These are phyloP conservation scores for Aspergillus aculeatinus DNA, from an alignment of 2,329 filamentous ascomycete genomes.

Conservation along the genomic window DNA sequence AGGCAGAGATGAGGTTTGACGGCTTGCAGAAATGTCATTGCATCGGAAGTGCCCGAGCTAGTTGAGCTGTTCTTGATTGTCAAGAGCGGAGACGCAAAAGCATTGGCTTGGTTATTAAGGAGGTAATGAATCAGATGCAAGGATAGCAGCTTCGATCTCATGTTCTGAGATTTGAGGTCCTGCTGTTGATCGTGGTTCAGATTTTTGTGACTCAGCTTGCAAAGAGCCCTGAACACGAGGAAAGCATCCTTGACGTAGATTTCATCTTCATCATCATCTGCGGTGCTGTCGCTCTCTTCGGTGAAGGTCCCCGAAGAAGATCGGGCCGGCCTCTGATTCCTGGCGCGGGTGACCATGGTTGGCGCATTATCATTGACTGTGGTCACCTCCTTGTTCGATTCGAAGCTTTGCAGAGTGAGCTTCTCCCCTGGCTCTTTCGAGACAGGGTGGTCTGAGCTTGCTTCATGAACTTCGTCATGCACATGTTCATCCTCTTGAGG, in stretches of 20 bases:
- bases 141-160: conserved; percentile 95
- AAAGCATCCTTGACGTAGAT: conserved; percentile 97
- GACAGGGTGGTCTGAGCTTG: conserved; percentile 43
- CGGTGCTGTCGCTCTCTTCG: conserved; percentile 38
- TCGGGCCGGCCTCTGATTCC: conserved; percentile 49
- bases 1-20: conserved; percentile 96
- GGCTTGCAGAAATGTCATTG: conserved; percentile 88
- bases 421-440: conserved; percentile 58
- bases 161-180: conserved; percentile 88
- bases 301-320: conserved; percentile 37
- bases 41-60: conserved; percentile 73
- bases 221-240: conserved; percentile 94
- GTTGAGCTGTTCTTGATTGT: conserved; percentile 89
- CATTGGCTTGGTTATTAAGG: conserved; percentile 85
- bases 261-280: conserved; percentile 77
- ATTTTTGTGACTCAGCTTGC: conserved; percentile 92
- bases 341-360: conserved; percentile 64
- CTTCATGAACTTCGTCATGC: conserved; percentile 38
- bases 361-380: conserved; percentile 66
- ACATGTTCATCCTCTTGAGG: conserved; percentile 49
- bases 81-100: conserved; percentile 88
- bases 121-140: conserved; percentile 94
- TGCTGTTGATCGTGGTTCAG: conserved; percentile 87
- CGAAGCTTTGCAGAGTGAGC: conserved; percentile 68
- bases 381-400: conserved; percentile 66